Evolutionary conservation across 345 rosid genomes (phyloP).

Genomic region (Sonneratia caseolaris): DNA sequence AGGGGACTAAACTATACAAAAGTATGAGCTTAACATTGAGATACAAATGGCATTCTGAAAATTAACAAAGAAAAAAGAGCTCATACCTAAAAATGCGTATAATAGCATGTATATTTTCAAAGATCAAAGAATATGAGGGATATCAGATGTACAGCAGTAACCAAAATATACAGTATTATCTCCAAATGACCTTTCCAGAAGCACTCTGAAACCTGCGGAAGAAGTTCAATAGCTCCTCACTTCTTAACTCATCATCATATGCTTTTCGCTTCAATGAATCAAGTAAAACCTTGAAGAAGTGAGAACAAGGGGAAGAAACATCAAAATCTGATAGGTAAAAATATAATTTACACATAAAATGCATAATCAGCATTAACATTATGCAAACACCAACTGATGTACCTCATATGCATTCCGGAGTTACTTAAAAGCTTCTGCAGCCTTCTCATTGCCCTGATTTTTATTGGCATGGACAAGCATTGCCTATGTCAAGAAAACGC

Average conservation of each 20-base stretch:
- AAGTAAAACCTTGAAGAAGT: slow-evolving; percentile 51
- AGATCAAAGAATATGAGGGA: not conserved
- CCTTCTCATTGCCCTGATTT: slow-evolving; percentile 96
- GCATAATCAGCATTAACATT: not conserved
- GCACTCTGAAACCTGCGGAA: slow-evolving; percentile 65
- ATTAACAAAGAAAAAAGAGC: too few relatives aligned
- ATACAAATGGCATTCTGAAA: too few relatives aligned
- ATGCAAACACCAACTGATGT: slow-evolving; percentile 8
- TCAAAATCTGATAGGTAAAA: slow-evolving; percentile 25
- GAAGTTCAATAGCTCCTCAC: slow-evolving; percentile 77
- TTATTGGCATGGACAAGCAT: slow-evolving; percentile 98
- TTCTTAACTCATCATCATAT: slow-evolving; percentile 81
- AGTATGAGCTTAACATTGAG: too few relatives aligned
- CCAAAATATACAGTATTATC: not conserved
- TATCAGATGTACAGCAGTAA: too few relatives aligned
- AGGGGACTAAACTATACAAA: too few relatives aligned
- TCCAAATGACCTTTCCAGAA: slow-evolving; percentile 49
- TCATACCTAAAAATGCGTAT: too few relatives aligned
- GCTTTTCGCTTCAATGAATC: slow-evolving; percentile 81
- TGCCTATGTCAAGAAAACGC: slow-evolving; percentile 42
- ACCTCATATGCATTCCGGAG: slow-evolving; percentile 99
- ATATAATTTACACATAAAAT: too few relatives aligned
- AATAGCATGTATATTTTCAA: not conserved
- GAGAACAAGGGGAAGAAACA: not conserved
- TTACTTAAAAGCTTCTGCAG: slow-evolving; percentile 95